phyloP scores from a whole-genome alignment of 345 rosid species.

The Chamaenerion angustifolium region DNA sequence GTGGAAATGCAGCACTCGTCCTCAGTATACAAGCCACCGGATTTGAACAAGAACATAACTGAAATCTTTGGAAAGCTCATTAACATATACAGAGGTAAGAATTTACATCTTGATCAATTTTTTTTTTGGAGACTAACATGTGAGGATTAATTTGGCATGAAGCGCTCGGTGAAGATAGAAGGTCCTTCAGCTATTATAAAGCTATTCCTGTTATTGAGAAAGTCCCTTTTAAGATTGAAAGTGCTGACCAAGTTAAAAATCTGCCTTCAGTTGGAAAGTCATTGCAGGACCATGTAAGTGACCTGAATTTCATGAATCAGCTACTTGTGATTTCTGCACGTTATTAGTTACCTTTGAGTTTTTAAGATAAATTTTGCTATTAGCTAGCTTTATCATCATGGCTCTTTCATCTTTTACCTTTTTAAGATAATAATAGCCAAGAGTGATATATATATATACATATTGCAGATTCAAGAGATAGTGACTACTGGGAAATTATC shows the following conservation, averaged over 20 bases:
- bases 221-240: slow-evolving; percentile 70
- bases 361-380: too few relatives aligned
- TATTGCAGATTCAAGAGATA: slow-evolving; percentile 84
- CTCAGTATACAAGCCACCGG: slow-evolving; percentile 62
- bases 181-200: slow-evolving; percentile 92
- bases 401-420: not conserved
- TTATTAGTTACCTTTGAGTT: too few relatives aligned
- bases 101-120: slow-evolving; percentile 1
- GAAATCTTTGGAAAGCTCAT: slow-evolving; percentile 84
- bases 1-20: slow-evolving; percentile 12
- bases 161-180: slow-evolving; percentile 93
- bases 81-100: slow-evolving; percentile 69
- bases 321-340: too few relatives aligned
- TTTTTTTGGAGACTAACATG: not conserved
- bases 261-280: slow-evolving; percentile 93
- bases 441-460: slow-evolving; percentile 10
- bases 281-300: slow-evolving; percentile 85
- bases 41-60: slow-evolving; percentile 66
- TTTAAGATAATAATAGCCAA: not conserved
- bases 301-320: not conserved
- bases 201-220: slow-evolving; percentile 81
- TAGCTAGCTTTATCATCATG: too few relatives aligned
- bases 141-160: not conserved
- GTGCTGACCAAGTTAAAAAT: slow-evolving; percentile 63
- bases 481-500: slow-evolving; percentile 71